A percentile compares a stretch with the other conserved stretches of the same genome.
Evolutionary conservation across 208 protist species (phyloP).

Genomic region (Plasmodiophora brassicae): DNA sequence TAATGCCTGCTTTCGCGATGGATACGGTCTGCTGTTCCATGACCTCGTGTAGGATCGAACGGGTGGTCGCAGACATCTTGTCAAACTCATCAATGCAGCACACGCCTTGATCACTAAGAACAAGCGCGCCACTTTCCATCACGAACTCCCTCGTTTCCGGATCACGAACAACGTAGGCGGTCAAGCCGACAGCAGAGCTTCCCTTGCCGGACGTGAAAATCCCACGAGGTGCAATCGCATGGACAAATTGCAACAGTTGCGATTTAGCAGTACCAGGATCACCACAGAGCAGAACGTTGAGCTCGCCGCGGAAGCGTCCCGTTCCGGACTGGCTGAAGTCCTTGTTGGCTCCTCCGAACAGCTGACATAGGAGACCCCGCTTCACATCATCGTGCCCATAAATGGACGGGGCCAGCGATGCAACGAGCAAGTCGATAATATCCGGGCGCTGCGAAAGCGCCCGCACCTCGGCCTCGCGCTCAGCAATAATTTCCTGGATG

Average conservation of each 20-base stretch:
- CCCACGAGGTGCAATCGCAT: slow-evolving; percentile 92
- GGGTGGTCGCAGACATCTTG: slow-evolving; percentile 97
- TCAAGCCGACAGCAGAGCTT: slow-evolving; percentile 95
- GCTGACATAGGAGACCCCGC: slow-evolving; percentile 91
- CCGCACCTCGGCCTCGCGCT: slow-evolving; percentile 27
- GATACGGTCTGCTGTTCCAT: slow-evolving; percentile 99
- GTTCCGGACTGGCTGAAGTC: slow-evolving; percentile 60
- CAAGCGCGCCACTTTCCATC: slow-evolving; percentile 93
- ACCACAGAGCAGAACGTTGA: slow-evolving; percentile 97
- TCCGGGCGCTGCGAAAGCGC: slow-evolving; percentile 65
- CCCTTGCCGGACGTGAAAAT: slow-evolving; percentile 98
- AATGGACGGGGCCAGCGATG: slow-evolving; percentile 91
- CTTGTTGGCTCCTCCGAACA: slow-evolving; percentile 95
- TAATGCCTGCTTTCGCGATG: slow-evolving; percentile 99
- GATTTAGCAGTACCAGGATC: slow-evolving; percentile 99
- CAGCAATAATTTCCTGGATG: slow-evolving; percentile 34
- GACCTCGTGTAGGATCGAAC: slow-evolving; percentile 96
- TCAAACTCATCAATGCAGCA: slow-evolving; percentile 99
- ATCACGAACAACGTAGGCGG: slow-evolving; percentile 93
- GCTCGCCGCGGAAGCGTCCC: slow-evolving; percentile 73
- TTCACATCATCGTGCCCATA: slow-evolving; percentile 97
- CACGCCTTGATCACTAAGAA: slow-evolving; percentile 93
- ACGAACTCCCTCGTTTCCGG: slow-evolving; percentile 91
- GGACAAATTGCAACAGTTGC: slow-evolving; percentile 95
- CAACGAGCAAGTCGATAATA: slow-evolving; percentile 88